phyloP scores from a whole-genome alignment of 139 green algal genomes.

The Diplosphaera chodatii region DNA sequence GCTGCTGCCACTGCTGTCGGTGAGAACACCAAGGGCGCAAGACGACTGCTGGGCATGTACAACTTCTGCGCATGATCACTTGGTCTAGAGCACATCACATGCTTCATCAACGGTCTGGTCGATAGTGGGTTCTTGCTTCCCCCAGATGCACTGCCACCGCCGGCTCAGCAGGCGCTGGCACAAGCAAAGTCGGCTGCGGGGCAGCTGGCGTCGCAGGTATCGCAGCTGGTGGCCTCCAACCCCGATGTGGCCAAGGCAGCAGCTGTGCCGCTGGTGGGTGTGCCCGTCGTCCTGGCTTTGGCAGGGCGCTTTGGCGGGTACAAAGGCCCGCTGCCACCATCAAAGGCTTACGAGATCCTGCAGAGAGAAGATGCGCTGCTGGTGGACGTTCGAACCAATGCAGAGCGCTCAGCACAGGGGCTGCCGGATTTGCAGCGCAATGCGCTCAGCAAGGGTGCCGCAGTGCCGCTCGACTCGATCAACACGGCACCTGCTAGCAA shows the following conservation, averaged over 20 bases:
- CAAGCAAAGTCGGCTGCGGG: background rate
- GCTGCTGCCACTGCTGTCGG: background rate
- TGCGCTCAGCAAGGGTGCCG: slow-evolving; percentile 40
- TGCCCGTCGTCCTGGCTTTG: background rate
- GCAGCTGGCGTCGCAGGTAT: background rate
- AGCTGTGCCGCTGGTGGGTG: background rate
- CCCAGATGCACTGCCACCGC: background rate
- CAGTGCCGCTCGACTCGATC: slow-evolving; percentile 7
- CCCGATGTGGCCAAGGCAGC: background rate
- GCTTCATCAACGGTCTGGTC: no score
- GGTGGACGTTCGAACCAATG: slow-evolving; percentile 44
- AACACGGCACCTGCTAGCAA: background rate
- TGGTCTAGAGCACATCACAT: no score
- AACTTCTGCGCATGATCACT: no score
- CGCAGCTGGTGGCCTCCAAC: background rate
- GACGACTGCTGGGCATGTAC: no score
- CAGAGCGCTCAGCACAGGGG: slow-evolving; percentile 25
- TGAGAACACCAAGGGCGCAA: no score
- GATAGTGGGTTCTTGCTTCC: no score
- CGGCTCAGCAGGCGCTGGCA: background rate
- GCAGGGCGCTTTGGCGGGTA: background rate
- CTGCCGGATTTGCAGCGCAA: slow-evolving; percentile 40
- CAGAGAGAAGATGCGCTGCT: slow-evolving; percentile 41
- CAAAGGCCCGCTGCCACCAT: background rate
- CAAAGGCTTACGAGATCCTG: background rate